Evolutionary conservation across 176 grass and related monocot genomes (phyloP).

Genomic region (Triticum monococcum): DNA sequence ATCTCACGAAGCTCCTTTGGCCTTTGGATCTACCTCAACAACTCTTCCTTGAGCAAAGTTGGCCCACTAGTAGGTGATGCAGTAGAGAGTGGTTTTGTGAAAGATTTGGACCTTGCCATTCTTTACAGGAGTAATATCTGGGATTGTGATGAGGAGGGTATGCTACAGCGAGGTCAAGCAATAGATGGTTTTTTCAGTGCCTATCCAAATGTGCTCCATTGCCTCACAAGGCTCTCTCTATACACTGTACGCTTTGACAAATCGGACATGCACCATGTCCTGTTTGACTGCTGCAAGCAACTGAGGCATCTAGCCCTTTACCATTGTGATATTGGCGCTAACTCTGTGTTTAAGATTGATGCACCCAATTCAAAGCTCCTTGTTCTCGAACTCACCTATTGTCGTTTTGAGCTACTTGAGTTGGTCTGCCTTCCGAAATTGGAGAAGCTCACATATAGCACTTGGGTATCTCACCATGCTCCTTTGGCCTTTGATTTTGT

Average conservation of each 20-base stretch:
- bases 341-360: background rate
- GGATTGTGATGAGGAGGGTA: no score
- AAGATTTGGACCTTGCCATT: background rate
- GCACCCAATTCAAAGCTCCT: background rate
- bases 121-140: background rate
- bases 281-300: background rate
- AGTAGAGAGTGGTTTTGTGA: background rate
- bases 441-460: background rate
- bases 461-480: background rate
- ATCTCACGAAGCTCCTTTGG: no score
- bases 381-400: background rate
- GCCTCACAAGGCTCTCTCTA: background rate
- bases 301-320: background rate
- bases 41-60: background rate
- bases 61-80: background rate
- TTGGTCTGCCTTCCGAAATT: background rate
- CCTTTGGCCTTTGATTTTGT: background rate
- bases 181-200: background rate
- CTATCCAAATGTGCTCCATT: background rate
- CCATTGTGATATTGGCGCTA: no score
- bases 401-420: background rate
- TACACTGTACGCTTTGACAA: background rate
- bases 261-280: background rate
- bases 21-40: no score
- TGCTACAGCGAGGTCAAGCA: background rate